phyloP scores from a whole-genome alignment of 805 yeast genomes.

The Kodamaea restingae region DNA sequence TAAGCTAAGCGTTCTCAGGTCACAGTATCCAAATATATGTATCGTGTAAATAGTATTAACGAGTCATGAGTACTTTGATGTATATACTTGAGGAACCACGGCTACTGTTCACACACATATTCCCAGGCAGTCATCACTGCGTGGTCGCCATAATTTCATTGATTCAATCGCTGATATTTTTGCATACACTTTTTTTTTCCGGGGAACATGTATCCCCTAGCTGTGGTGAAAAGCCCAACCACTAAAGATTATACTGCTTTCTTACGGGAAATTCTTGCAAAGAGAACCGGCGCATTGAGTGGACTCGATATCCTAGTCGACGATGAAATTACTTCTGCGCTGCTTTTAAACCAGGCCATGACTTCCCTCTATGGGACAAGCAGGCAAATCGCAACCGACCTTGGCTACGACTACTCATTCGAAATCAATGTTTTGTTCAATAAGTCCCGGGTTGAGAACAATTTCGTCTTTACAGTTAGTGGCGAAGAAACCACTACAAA shows the following conservation, averaged over 20 bases:
- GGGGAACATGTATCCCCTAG: conserved; percentile 3
- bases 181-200: background rate
- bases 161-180: no score
- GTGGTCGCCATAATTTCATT: no score
- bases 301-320: conserved; percentile 23
- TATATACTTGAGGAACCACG: no score
- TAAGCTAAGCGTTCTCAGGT: no score
- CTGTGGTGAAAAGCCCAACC: conserved; percentile 5
- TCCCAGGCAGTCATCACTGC: no score
- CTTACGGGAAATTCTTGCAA: background rate
- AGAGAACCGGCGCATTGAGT: conserved; percentile 1
- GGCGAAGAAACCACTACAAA: background rate
- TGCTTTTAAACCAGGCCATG: conserved; percentile 25
- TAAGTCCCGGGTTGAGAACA: conserved; percentile 2
- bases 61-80: no score
- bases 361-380: conserved; percentile 25
- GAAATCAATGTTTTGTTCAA: conserved; percentile 30
- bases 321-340: conserved; percentile 17
- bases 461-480: background rate
- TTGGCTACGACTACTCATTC: conserved; percentile 23
- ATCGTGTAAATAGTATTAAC: no score
- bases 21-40: no score
- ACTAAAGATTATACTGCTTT: conserved; percentile 1
- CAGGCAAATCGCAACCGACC: conserved; percentile 17
- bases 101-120: no score